Evolutionary conservation across 306 rosid genomes (phyloP).

Genomic region (Psophocarpus tetragonolobus): DNA sequence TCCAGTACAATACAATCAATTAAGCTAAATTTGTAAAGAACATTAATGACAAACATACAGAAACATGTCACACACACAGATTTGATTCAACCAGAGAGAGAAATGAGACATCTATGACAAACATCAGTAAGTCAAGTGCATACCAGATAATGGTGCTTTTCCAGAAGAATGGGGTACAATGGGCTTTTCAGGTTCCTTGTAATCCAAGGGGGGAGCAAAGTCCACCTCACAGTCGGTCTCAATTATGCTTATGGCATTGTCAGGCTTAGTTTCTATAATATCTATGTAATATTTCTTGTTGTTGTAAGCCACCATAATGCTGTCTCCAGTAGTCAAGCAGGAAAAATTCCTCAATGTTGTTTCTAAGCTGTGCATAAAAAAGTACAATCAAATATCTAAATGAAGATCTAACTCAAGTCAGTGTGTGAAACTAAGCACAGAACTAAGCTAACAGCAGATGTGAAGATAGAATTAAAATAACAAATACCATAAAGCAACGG

Average conservation of each 20-base stretch:
- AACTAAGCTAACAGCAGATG: background rate
- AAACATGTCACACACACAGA: background rate
- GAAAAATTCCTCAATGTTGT: slow-evolving; percentile 93
- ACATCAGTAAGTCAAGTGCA: slow-evolving; percentile 7
- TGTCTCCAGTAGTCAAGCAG: slow-evolving; percentile 90
- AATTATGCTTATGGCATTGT: slow-evolving; percentile 85
- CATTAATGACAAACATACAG: background rate
- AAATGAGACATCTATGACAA: slow-evolving; percentile 8
- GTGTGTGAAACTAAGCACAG: background rate
- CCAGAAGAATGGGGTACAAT: slow-evolving; percentile 45
- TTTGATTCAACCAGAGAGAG: background rate
- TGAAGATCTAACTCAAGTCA: slow-evolving; percentile 20
- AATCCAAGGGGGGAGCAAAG: slow-evolving; percentile 98
- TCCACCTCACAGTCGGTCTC: slow-evolving; percentile 99
- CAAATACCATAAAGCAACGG: background rate
- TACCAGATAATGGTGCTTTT: slow-evolving; percentile 71
- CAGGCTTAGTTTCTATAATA: slow-evolving; percentile 87
- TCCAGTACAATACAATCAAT: background rate
- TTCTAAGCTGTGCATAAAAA: slow-evolving; percentile 76
- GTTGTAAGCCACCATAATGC: slow-evolving; percentile 98
- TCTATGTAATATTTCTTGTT: slow-evolving; percentile 94
- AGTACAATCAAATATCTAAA: slow-evolving; percentile 5
- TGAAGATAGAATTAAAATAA: background rate
- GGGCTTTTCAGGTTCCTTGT: slow-evolving; percentile 93
- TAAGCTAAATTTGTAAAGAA: background rate